These are phyloP conservation scores for Colletotrichum sp. DNA, from an alignment of 2,329 filamentous ascomycete genomes.

Conservation along the genomic window DNA sequence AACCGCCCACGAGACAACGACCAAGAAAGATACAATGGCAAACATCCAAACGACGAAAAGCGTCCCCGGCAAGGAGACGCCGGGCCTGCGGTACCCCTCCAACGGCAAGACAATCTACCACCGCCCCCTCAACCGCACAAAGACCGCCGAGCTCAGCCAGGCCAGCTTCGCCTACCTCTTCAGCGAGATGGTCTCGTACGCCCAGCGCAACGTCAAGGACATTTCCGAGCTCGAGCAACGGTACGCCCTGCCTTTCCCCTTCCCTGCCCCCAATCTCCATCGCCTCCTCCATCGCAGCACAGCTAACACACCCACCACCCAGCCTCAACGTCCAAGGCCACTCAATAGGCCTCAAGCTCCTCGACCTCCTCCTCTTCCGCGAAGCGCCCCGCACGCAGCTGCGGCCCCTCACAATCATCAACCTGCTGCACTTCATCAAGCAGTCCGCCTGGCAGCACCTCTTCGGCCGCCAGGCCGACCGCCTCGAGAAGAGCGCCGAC, in stretches of 20 bases:
- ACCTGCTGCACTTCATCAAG: conserved; percentile 94
- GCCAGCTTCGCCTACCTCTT: conserved; percentile 96
- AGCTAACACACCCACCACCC: not conserved
- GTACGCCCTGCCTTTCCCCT: conserved; percentile 49
- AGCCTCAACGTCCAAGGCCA: conserved; percentile 93
- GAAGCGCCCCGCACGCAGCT: conserved; percentile 72
- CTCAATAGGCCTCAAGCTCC: conserved; percentile 89
- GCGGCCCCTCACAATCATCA: conserved; percentile 85
- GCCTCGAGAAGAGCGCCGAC: conserved; percentile 85
- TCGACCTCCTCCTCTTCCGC: conserved; percentile 92
- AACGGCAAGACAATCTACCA: conserved; percentile 99
- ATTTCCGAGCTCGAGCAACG: conserved; percentile 93
- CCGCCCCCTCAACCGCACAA: conserved; percentile 87
- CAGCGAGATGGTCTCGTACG: conserved; percentile 95
- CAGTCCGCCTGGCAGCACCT: conserved; percentile 91
- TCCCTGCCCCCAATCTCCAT: not conserved
- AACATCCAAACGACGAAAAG: conserved; percentile 54
- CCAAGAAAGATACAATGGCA: conserved; percentile 43
- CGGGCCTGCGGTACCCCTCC: conserved; percentile 83
- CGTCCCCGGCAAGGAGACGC: conserved; percentile 49
- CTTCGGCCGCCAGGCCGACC: conserved; percentile 88
- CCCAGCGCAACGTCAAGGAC: conserved; percentile 86
- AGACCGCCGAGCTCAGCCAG: conserved; percentile 87
- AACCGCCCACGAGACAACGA: not conserved
- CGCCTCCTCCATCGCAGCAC: not conserved